phyloP scores from a whole-genome alignment of 345 rosid species.

The Xanthoceras sorbifolium region DNA sequence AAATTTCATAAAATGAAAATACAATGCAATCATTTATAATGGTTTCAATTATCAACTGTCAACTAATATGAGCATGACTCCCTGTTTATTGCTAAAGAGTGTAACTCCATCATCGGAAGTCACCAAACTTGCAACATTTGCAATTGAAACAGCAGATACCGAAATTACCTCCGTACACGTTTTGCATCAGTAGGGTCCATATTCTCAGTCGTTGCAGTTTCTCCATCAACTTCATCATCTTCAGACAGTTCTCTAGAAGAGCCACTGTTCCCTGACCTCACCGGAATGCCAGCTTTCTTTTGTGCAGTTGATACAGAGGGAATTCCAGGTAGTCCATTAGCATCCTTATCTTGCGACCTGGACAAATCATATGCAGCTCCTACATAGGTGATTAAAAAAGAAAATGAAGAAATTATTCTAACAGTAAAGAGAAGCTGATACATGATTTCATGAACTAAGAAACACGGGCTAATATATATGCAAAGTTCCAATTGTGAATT shows the following conservation, averaged over 20 bases:
- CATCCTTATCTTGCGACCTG: conserved; percentile 43
- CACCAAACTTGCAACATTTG: background rate
- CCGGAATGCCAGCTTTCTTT: conserved; percentile 36
- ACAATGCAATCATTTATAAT: background rate
- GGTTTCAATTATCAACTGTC: background rate
- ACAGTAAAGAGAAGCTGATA: background rate
- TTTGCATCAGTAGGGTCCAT: conserved; percentile 69
- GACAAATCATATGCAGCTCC: conserved; percentile 35
- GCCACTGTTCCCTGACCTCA: conserved; percentile 65
- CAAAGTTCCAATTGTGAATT: background rate
- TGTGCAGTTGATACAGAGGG: conserved; percentile 35
- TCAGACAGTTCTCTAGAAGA: conserved; percentile 81
- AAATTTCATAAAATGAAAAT: background rate
- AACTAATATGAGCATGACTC: background rate
- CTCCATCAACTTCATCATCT: conserved; percentile 81
- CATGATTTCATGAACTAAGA: background rate
- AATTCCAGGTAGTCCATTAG: conserved; percentile 28
- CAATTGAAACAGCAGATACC: conserved; percentile 14
- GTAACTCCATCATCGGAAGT: background rate
- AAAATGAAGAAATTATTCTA: conserved; percentile 19
- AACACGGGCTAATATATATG: background rate
- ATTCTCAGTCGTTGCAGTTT: conserved; percentile 61
- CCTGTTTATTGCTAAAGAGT: background rate
- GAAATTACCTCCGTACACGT: conserved; percentile 73
- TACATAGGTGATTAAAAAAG: conserved; percentile 23